Conservation (phyloP, 371 early-diverging fungal genomes). For the Mucor circinelloides region DNA sequence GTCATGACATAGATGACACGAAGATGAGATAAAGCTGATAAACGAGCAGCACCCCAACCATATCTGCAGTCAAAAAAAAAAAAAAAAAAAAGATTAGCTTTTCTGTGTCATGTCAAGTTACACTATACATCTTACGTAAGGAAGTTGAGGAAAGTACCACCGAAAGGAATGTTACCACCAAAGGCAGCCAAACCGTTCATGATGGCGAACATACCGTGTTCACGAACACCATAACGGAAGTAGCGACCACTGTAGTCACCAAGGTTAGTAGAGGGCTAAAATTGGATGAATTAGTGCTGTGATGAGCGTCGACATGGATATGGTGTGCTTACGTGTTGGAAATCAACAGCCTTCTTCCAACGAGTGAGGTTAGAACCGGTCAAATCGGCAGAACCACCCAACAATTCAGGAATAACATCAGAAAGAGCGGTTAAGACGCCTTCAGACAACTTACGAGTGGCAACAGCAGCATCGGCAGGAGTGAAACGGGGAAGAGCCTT, state of each 20-base stretch:
- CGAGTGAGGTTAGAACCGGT: constrained; percentile 97
- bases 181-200: constrained; percentile 96
- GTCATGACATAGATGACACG: constrained; percentile 98
- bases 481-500: constrained; percentile 77
- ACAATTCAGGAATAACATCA: constrained; percentile 78
- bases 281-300: background rate
- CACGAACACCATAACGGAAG: constrained; percentile 98
- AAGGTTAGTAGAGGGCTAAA: constrained; percentile 58
- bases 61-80: constrained; percentile 35
- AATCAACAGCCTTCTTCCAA: constrained; percentile 94
- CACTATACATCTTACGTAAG: constrained; percentile 62
- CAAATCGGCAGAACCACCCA: constrained; percentile 99
- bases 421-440: constrained; percentile 84
- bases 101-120: background rate
- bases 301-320: too few species aligned
- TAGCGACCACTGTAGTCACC: constrained; percentile 91
- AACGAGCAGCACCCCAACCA: constrained; percentile 88
- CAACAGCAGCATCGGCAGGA: constrained; percentile 79
- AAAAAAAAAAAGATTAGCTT: background rate
- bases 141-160: constrained; percentile 98
- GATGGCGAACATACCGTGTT: constrained; percentile 98
- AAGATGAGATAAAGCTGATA: constrained; percentile 87
- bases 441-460: constrained; percentile 92
- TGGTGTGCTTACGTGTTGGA: constrained; percentile 68
- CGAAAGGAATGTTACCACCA: constrained; percentile 89